phyloP scores from a whole-genome alignment of 1,139 yeast species.

The Tardiomyces blankii region DNA sequence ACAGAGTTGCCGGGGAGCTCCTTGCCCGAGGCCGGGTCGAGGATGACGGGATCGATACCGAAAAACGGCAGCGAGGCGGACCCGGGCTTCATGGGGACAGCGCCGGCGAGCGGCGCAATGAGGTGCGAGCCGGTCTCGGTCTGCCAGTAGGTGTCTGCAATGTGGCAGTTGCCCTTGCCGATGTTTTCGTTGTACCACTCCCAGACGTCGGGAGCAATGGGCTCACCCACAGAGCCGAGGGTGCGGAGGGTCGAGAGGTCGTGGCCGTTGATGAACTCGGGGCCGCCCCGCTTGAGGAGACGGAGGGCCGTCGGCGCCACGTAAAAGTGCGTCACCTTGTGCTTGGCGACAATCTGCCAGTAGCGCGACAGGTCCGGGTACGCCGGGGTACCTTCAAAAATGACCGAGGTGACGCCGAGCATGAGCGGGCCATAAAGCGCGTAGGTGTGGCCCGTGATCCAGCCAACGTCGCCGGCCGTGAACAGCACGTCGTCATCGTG shows the following conservation, averaged over 20 bases:
- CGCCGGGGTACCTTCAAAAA: conserved; percentile 97
- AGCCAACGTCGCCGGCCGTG: conserved; percentile 98
- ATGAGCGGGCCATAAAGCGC: conserved; percentile 89
- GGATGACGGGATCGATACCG: conserved; percentile 81
- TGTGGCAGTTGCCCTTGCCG: conserved; percentile 77
- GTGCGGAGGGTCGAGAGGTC: conserved; percentile 88
- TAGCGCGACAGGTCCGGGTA: conserved; percentile 94
- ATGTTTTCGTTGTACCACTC: conserved; percentile 93
- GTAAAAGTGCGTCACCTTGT: conserved; percentile 92
- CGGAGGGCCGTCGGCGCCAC: conserved; percentile 98
- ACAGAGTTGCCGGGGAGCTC: conserved; percentile 83
- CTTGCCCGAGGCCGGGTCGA: conserved; percentile 84
- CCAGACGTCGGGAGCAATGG: conserved; percentile 97
- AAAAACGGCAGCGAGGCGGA: conserved; percentile 94
- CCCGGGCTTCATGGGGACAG: conserved; percentile 93
- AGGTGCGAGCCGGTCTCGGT: conserved; percentile 96
- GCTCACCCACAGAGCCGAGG: conserved; percentile 97
- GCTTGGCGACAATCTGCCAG: conserved; percentile 92
- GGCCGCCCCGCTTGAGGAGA: conserved; percentile 90
- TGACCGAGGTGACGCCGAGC: conserved; percentile 82
- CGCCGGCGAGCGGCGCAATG: conserved; percentile 92
- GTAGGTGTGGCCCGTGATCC: conserved; percentile 98
- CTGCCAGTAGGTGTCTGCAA: conserved; percentile 98
- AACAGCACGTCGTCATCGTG: conserved; percentile 81
- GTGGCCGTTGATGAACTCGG: conserved; percentile 76